A percentile compares a stretch with the other conserved stretches of the same genome.
These are phyloP conservation scores for Lathyrus tuberosus DNA, from an alignment of 306 rosid species.

Conservation along the genomic window DNA sequence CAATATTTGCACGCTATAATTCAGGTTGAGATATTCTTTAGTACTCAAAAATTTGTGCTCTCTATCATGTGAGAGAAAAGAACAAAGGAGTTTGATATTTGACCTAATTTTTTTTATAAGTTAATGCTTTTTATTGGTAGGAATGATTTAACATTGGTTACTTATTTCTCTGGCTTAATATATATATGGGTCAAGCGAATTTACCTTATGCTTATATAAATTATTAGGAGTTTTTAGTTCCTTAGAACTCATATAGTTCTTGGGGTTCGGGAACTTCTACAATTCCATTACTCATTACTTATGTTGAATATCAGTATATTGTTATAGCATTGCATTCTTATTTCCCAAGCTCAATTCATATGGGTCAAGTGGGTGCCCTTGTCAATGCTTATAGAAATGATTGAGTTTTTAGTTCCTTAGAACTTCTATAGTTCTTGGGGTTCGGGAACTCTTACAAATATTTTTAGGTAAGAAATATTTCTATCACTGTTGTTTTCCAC, in stretches of 20 bases:
- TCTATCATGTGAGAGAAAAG: too few species aligned
- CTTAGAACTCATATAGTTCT: conserved; percentile 14
- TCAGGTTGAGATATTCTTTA: too few species aligned
- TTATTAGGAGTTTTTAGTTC: conserved; percentile 38
- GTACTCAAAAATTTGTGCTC: too few species aligned
- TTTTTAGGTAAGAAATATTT: not conserved
- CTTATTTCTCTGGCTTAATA: not conserved
- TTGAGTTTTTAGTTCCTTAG: conserved; percentile 34
- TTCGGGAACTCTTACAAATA: conserved; percentile 1
- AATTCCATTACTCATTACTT: not conserved
- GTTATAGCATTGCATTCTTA: conserved; percentile 5
- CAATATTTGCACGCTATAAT: not conserved
- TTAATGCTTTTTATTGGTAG: too few species aligned
- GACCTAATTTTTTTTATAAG: too few species aligned
- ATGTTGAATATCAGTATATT: too few species aligned
- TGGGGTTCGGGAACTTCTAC: conserved; percentile 43
- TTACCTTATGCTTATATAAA: conserved; percentile 20
- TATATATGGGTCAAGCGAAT: conserved; percentile 7
- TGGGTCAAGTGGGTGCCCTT: conserved; percentile 23
- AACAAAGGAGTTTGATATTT: too few species aligned
- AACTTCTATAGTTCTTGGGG: not conserved
- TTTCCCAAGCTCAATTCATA: not conserved
- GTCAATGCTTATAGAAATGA: conserved; percentile 41
- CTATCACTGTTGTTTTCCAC: not conserved
- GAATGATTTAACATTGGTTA: conserved; percentile 6